Evolutionary conservation across 371 early-diverging fungal species (phyloP), one percentile per base, ranked within the genome.

Genomic region (Mucor racemosus): DNA sequence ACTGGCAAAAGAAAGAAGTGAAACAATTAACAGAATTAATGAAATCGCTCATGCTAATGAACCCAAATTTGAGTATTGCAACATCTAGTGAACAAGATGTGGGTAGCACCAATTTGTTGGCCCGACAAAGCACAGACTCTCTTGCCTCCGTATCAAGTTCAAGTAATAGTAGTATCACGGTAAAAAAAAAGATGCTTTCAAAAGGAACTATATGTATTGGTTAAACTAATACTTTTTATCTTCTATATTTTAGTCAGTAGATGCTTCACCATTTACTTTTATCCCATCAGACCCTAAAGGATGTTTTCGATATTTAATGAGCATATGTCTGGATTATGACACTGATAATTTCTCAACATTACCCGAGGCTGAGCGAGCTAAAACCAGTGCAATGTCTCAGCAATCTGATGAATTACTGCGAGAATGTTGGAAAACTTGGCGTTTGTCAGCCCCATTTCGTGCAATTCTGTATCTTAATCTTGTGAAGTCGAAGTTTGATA

Each of bases 361-460:
- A 14, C 66, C 72, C 5, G 78, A 79, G 48, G 58, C 66, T 3
- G 84, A 84, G 36, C 66, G 75, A 14, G 71, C 70, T 36, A 75
- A 72, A 1, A 60, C 73, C 21, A 76, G 62, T 11, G 65, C 35
- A 15, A 72, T 89, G 9, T 84, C 89, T 5, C 65, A 68, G 0
- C 63, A 75, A 13, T 83, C 86, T 15, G 83, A 76, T 53, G 80
- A 86, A 7, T 60, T 90, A 10, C 68, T 90, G 33, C 81, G 79
- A 42, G 89, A 89, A 61, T 83, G 86, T 53, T 82, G 83, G 42
- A 84, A 84, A 41, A 83, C 85, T 0, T 90, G 90, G 90, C 75
- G 90, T 58, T 55, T 90, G 39, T 85, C 87, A 21, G 74, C 77
- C 8, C 78, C 86, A 13, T 89, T 80, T 67, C 74, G 87, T 42